Conservation (phyloP, 768 basidiomycete genomes). For the Panaeolus papilionaceus region DNA sequence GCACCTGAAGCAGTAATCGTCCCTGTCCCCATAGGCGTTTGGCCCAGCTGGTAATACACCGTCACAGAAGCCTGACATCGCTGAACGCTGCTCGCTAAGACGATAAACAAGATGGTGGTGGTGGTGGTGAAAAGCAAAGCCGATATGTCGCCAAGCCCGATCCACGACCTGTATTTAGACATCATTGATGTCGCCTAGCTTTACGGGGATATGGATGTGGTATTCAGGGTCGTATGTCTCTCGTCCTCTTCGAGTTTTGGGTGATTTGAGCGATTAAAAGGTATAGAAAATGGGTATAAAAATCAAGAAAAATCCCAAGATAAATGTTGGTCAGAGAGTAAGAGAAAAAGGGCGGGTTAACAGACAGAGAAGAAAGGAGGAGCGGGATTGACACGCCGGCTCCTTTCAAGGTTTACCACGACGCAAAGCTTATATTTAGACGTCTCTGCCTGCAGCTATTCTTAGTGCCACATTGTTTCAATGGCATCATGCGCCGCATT, state of each 20-base stretch:
- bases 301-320: background rate
- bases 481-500: background rate
- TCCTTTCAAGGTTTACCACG: slow-evolving; percentile 3
- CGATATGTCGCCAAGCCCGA: background rate
- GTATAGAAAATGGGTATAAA: slow-evolving; percentile 14
- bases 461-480: slow-evolving; percentile 3
- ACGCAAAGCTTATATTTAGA: slow-evolving; percentile 4
- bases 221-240: background rate
- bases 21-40: slow-evolving; percentile 32
- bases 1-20: slow-evolving; percentile 36
- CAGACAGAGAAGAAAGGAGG: slow-evolving; percentile 2
- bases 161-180: slow-evolving; percentile 3
- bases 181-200: slow-evolving; percentile 1
- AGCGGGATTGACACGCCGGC: background rate
- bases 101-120: background rate
- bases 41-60: slow-evolving; percentile 40
- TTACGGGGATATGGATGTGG: background rate
- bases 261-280: background rate
- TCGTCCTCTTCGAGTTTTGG: background rate
- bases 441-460: background rate
- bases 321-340: background rate
- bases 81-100: background rate
- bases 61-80: slow-evolving; percentile 36
- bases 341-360: background rate
- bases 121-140: background rate